Percentiles rank a stretch among this genome's conserved stretches.
Conservation (phyloP, 2,329 filamentous ascomycete genomes). For the Clathrospora elynae region DNA sequence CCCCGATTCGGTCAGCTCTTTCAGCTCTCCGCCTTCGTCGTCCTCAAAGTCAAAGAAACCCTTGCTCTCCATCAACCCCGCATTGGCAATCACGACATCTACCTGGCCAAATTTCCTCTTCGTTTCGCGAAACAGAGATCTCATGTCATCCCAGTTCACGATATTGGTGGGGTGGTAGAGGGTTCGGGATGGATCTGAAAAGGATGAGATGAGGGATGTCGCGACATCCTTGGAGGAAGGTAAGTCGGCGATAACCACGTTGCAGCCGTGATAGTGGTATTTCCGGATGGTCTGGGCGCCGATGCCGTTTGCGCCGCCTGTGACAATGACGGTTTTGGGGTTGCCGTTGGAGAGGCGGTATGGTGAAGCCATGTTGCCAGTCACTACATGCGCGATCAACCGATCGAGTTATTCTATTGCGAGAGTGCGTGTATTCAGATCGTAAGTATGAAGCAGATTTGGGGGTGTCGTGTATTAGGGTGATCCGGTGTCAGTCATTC, state of each 20-base stretch:
- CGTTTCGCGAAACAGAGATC: slow-evolving; percentile 40
- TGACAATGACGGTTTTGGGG: slow-evolving; percentile 50
- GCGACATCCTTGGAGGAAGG: slow-evolving; percentile 30
- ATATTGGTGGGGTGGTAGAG: slow-evolving; percentile 48
- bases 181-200: slow-evolving; percentile 37
- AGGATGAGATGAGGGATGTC: slow-evolving; percentile 34
- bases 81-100: slow-evolving; percentile 52
- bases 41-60: slow-evolving; percentile 42
- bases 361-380: background rate
- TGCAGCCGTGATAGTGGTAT: slow-evolving; percentile 47
- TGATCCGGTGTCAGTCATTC: too few species aligned
- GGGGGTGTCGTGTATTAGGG: too few species aligned
- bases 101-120: slow-evolving; percentile 44
- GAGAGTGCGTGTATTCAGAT: too few species aligned
- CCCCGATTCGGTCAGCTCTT: slow-evolving; percentile 32
- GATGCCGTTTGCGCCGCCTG: slow-evolving; percentile 51
- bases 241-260: slow-evolving; percentile 49
- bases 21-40: slow-evolving; percentile 37
- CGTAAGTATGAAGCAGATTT: too few species aligned
- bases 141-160: slow-evolving; percentile 46
- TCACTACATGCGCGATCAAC: too few species aligned
- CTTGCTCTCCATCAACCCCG: slow-evolving; percentile 49
- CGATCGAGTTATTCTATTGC: too few species aligned
- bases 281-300: slow-evolving; percentile 48
- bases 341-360: slow-evolving; percentile 20